phyloP scores from a whole-genome alignment of 345 rosid species.

The Linum lewisii region DNA sequence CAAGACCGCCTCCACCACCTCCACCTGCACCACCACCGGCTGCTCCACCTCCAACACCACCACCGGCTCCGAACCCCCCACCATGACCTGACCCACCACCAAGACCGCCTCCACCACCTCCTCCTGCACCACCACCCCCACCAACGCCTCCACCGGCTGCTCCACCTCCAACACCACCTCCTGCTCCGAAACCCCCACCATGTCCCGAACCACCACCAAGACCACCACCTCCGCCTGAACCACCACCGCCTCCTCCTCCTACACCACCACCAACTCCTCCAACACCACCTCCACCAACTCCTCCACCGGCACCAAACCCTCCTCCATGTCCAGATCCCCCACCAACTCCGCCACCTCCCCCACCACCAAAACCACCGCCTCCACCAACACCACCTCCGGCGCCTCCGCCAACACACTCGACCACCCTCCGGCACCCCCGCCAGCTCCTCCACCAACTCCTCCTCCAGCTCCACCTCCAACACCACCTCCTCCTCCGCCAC shows the following conservation, averaged over 20 bases:
- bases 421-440: background rate
- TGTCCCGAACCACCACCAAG: slow-evolving; percentile 14
- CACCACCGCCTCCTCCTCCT: slow-evolving; percentile 3
- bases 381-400: slow-evolving; percentile 6
- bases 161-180: slow-evolving; percentile 12
- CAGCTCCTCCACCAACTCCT: too few species aligned
- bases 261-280: slow-evolving; percentile 6
- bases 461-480: too few species aligned
- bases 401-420: background rate
- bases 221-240: slow-evolving; percentile 9
- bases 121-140: too few species aligned
- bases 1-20: too few species aligned
- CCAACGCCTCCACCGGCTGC: background rate
- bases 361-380: slow-evolving; percentile 1
- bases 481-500: too few species aligned
- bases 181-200: slow-evolving; percentile 11
- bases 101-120: too few species aligned
- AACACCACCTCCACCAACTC: slow-evolving; percentile 11
- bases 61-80: too few species aligned
- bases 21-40: too few species aligned
- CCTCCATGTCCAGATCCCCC: slow-evolving; percentile 8
- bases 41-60: too few species aligned
- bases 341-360: slow-evolving; percentile 8
- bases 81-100: too few species aligned
- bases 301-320: slow-evolving; percentile 3